These are phyloP conservation scores for Hanseniaspora uvarum DNA, from an alignment of 1,139 yeast species.

Conservation along the genomic window DNA sequence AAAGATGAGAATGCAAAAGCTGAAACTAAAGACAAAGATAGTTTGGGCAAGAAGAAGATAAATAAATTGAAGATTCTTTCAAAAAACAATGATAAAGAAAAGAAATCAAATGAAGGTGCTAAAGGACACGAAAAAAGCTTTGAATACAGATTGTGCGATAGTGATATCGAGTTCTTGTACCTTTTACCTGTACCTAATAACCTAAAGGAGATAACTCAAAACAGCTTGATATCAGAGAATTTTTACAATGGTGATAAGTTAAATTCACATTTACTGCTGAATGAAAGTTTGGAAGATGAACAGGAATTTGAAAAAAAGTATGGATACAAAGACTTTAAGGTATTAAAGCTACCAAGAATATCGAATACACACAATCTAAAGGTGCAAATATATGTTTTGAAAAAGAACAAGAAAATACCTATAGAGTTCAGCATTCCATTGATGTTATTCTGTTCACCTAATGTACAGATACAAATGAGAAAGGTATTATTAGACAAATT, in stretches of 20 bases:
- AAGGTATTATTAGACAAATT: conserved; percentile 43
- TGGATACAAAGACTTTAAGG: not conserved
- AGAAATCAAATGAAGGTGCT: conserved; percentile 34
- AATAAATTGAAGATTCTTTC: not conserved
- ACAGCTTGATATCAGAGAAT: conserved; percentile 31
- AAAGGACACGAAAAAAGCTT: conserved; percentile 28
- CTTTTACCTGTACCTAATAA: conserved; percentile 38
- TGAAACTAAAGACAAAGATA: conserved; percentile 21
- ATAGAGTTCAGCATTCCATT: conserved; percentile 50
- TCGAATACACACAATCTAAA: conserved; percentile 25
- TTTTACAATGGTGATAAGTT: conserved; percentile 8
- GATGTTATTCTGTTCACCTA: conserved; percentile 46
- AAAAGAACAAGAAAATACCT: conserved; percentile 24
- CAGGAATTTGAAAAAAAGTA: conserved; percentile 36
- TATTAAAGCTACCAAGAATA: conserved; percentile 12
- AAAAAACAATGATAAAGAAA: conserved; percentile 19
- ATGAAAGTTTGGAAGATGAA: conserved; percentile 22
- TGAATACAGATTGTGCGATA: conserved; percentile 39
- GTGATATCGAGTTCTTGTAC: conserved; percentile 22
- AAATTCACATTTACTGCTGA: not conserved
- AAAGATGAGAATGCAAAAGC: conserved; percentile 28
- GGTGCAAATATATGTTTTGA: conserved; percentile 23
- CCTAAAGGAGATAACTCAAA: conserved; percentile 46
- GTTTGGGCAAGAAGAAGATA: not conserved
- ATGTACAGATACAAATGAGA: conserved; percentile 44